These are phyloP conservation scores for Apium graveolens DNA, from an alignment of 129 eudicot genomes.

Conservation along the genomic window DNA sequence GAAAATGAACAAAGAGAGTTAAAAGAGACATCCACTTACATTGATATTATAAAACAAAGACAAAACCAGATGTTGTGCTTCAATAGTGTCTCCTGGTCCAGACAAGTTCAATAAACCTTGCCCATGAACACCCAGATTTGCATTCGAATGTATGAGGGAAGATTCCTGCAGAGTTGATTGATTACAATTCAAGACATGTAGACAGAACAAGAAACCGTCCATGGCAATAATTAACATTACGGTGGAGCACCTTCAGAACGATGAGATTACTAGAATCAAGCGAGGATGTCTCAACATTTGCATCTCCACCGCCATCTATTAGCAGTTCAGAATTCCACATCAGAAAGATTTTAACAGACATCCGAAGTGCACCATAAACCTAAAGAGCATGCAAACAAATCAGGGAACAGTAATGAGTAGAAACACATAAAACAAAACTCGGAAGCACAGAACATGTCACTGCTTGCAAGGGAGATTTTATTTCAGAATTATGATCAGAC, in stretches of 20 bases:
- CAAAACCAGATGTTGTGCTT: conserved; percentile 87
- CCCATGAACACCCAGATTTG: conserved; percentile 96
- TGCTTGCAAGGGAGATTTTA: not conserved
- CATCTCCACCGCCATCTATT: conserved; percentile 89
- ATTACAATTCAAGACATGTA: conserved; percentile 14
- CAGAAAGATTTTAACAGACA: conserved; percentile 94
- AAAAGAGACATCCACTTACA: conserved; percentile 39
- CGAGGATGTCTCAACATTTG: conserved; percentile 73
- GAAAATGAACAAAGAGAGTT: not conserved
- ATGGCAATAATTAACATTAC: conserved; percentile 10
- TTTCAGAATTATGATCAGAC: not conserved
- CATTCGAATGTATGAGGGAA: conserved; percentile 81
- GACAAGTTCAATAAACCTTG: conserved; percentile 91
- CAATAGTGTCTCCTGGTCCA: conserved; percentile 87
- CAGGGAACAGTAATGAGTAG: not conserved
- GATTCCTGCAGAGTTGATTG: conserved; percentile 49
- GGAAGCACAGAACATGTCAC: not conserved
- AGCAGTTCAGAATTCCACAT: conserved; percentile 90
- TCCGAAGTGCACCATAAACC: conserved; percentile 99
- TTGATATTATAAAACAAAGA: conserved; percentile 84
- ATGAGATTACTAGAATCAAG: conserved; percentile 97
- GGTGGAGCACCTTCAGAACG: conserved; percentile 69
- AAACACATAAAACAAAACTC: not conserved
- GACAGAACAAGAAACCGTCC: not conserved
- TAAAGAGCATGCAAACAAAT: conserved; percentile 21